Evolutionary conservation across 2,329 filamentous ascomycete genomes (phyloP).

Genomic region (Chaetomiaceae sp.): DNA sequence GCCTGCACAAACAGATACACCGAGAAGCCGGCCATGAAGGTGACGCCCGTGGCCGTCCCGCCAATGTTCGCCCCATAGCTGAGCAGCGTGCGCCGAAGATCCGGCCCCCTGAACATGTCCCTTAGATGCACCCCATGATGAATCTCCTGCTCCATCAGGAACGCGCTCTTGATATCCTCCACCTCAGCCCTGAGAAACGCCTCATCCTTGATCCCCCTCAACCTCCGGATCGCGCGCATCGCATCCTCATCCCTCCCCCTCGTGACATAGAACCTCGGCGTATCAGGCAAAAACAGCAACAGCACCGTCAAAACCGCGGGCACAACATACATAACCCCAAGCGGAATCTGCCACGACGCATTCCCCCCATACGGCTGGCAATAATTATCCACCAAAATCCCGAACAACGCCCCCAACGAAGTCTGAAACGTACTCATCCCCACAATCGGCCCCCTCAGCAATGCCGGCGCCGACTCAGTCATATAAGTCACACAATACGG

Average conservation of each 20-base stretch:
- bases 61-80: slow-evolving; percentile 18
- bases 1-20: slow-evolving; percentile 25
- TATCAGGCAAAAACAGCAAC: slow-evolving; percentile 36
- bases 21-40: slow-evolving; percentile 24
- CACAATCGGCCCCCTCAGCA: slow-evolving; percentile 21
- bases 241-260: slow-evolving; percentile 21
- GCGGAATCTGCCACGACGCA: slow-evolving; percentile 35
- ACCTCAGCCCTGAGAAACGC: slow-evolving; percentile 19
- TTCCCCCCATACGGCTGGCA: slow-evolving; percentile 31
- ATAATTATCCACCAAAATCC: slow-evolving; percentile 48
- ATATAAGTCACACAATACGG: slow-evolving; percentile 33
- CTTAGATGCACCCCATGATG: slow-evolving; percentile 19
- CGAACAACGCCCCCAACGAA: slow-evolving; percentile 35
- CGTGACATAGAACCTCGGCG: slow-evolving; percentile 23
- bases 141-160: slow-evolving; percentile 19
- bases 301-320: slow-evolving; percentile 33
- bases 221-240: slow-evolving; percentile 16
- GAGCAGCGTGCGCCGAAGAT: slow-evolving; percentile 23
- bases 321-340: slow-evolving; percentile 35
- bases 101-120: slow-evolving; percentile 23
- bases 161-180: slow-evolving; percentile 21
- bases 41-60: slow-evolving; percentile 20
- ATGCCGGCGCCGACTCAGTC: slow-evolving; percentile 23
- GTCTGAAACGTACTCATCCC: slow-evolving; percentile 25
- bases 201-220: slow-evolving; percentile 21